Percentiles rank a stretch among this genome's conserved stretches.
Conservation (phyloP, 352 stramenopile genomes). For the Phytophthora europaea region DNA sequence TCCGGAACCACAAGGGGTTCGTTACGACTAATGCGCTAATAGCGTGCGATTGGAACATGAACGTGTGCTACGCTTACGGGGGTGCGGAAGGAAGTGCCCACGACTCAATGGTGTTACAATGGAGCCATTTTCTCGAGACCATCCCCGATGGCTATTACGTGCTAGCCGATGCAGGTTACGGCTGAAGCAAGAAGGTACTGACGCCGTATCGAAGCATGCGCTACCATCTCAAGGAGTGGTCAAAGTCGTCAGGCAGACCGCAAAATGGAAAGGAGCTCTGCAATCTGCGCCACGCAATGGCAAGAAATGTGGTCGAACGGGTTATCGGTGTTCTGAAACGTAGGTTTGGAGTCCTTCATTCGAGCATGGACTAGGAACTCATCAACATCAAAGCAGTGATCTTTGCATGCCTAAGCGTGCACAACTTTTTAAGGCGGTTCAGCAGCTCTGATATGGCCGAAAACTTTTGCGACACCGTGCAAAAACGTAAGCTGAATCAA, state of each 20-base stretch:
- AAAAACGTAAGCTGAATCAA: background rate
- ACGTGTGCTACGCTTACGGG: too few species aligned
- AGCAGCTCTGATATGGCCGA: background rate
- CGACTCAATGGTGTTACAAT: too few species aligned
- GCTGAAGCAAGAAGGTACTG: background rate
- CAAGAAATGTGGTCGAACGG: conserved; percentile 13
- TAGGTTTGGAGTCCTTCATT: conserved; percentile 4
- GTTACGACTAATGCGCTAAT: too few species aligned
- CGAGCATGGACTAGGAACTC: conserved; percentile 9
- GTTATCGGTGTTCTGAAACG: conserved; percentile 12
- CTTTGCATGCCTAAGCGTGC: conserved; percentile 12
- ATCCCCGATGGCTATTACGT: background rate
- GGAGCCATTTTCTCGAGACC: too few species aligned
- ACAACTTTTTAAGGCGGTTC: conserved; percentile 12
- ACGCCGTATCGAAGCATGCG: conserved; percentile 16
- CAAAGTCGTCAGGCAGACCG: background rate
- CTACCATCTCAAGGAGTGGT: conserved; percentile 14
- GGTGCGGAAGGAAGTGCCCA: too few species aligned
- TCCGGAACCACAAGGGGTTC: too few species aligned
- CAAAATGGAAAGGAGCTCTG: conserved; percentile 7
- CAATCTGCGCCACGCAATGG: conserved; percentile 13
- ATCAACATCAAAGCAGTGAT: conserved; percentile 4
- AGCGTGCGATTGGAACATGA: too few species aligned
- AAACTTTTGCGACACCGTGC: background rate
- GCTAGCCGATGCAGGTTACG: conserved; percentile 20